A percentile compares a stretch with the other conserved stretches of the same genome.
Conservation (phyloP, 2,329 filamentous ascomycete genomes). For the Colletotrichum theobromicola region DNA sequence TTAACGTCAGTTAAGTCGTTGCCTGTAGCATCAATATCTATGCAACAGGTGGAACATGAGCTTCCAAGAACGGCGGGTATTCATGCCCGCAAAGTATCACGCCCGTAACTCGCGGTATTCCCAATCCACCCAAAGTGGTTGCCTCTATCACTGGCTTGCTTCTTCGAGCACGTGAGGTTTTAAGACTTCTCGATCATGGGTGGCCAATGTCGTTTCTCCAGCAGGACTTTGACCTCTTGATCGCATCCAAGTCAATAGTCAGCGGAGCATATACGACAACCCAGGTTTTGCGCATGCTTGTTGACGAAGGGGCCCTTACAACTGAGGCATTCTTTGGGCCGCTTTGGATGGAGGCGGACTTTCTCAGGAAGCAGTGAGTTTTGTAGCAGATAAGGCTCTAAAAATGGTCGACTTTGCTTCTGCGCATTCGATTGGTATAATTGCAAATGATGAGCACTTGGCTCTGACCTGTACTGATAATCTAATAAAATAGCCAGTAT, state of each 20-base stretch:
- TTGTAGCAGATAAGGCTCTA: too few species aligned
- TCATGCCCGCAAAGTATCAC: neutral
- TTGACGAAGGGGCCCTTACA: neutral
- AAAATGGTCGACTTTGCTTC: neutral
- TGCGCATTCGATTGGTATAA: neutral
- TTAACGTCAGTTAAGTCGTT: neutral
- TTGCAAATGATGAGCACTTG: neutral
- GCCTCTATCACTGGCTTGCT: neutral
- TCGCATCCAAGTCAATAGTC: neutral
- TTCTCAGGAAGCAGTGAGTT: too few species aligned
- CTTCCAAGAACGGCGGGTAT: neutral
- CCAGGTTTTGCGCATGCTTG: neutral
- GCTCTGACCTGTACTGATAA: neutral
- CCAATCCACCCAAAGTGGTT: neutral
- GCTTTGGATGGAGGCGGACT: too few species aligned
- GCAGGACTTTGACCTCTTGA: neutral
- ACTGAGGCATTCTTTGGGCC: neutral
- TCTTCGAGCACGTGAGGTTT: too few species aligned
- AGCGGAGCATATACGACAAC: neutral
- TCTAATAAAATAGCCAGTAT: neutral
- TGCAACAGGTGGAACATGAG: neutral
- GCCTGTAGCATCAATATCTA: neutral
- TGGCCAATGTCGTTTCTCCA: neutral
- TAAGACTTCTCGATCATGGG: neutral
- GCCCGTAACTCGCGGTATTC: neutral